Evolutionary conservation across 306 rosid species (phyloP), one percentile per base, ranked within the genome.

Genomic region (Begonia loranthoides): DNA sequence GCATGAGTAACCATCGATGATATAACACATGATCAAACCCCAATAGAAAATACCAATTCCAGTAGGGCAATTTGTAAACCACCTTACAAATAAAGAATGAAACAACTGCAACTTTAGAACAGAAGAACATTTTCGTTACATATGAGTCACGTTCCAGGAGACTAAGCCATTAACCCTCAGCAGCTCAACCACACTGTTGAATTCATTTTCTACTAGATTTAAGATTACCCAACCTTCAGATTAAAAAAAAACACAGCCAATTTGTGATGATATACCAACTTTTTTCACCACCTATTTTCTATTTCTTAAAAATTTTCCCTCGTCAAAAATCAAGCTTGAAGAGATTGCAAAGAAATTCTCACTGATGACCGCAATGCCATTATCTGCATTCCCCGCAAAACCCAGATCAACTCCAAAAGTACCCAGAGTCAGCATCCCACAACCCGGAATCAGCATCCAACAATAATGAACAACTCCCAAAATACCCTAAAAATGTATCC

Each of bases 381-480:
- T 12, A 13, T n/a, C 58, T 56, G 61, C 50, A 70, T 61, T 52
- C 38, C 68, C 73, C 51, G 56, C 45, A 15, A 56, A 62, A 16
- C 15, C 51, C 56, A 45, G 49, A 45, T 45, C 40, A 45, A 57
- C 50, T 48, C 59, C 71, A 77, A 65, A 46, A 58, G 36, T 7
- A 7, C 36, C 36, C 36, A 28, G 6, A 28, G 36, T 28, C 36
- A 28, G 41, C 58, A 54, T 54, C 64, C 61, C 63, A 58, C 51
- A 70, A 61, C 11, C 51, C 28, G 57, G 21, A 41, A 49, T 28
- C 73, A 64, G 73, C 70, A 70, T 60, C 79, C 70, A 62, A 69
- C 28, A 54, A 57, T 60, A 69, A 72, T 46, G 76, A 53, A 66
- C 69, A 61, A 58, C 41, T 62, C 54, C 77, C 75, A 67, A 54